Evolutionary conservation across 768 basidiomycete species (phyloP).

Genomic region (Lentinula guzmanii): DNA sequence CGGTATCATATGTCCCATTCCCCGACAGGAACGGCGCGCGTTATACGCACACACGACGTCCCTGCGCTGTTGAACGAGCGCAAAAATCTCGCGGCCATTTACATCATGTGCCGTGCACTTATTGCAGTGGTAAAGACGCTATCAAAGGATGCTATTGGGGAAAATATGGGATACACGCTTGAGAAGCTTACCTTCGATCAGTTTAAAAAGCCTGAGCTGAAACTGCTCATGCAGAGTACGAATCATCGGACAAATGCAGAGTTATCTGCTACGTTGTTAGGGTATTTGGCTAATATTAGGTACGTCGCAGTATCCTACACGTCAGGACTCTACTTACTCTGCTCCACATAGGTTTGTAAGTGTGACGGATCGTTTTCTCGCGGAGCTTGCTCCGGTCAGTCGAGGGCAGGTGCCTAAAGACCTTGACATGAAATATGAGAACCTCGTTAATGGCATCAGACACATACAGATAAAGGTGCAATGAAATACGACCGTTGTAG

Average conservation of each 20-base stretch:
- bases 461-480: slow-evolving; percentile 78
- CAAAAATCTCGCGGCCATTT: slow-evolving; percentile 77
- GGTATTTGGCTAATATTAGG: slow-evolving; percentile 78
- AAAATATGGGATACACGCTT: slow-evolving; percentile 70
- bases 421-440: slow-evolving; percentile 76
- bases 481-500: background rate
- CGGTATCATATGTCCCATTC: slow-evolving; percentile 41
- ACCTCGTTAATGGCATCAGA: slow-evolving; percentile 73
- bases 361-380: slow-evolving; percentile 87
- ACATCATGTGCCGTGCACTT: slow-evolving; percentile 85
- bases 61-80: slow-evolving; percentile 57
- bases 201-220: slow-evolving; percentile 65
- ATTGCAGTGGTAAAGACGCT: slow-evolving; percentile 70
- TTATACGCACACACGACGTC: slow-evolving; percentile 38
- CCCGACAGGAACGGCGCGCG: slow-evolving; percentile 22
- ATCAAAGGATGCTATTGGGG: slow-evolving; percentile 73
- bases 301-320: slow-evolving; percentile 25
- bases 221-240: slow-evolving; percentile 55
- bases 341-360: slow-evolving; percentile 62
- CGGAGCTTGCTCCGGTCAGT: slow-evolving; percentile 69
- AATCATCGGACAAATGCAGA: slow-evolving; percentile 82
- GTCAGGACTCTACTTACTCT: background rate
- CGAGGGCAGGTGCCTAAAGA: slow-evolving; percentile 78
- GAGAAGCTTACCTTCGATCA: slow-evolving; percentile 89
- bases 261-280: slow-evolving; percentile 78